Conservation (phyloP, 2,329 filamentous ascomycete genomes). For the Sordariomycetes sp. region DNA sequence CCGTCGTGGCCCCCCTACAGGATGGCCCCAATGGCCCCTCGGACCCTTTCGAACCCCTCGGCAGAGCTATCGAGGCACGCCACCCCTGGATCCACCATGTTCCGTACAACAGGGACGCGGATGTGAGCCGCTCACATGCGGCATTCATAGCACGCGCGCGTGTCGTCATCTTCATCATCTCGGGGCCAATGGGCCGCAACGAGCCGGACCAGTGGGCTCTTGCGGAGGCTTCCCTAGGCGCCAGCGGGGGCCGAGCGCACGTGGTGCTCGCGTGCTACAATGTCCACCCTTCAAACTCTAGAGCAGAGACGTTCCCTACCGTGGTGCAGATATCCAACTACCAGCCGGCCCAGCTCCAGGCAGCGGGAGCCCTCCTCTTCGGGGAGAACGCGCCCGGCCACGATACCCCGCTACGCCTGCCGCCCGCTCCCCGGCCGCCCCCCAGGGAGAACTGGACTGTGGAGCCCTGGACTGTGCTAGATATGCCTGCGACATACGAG, state of each 20-base stretch:
- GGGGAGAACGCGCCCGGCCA: conserved; percentile 13
- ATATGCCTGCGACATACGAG: conserved; percentile 27
- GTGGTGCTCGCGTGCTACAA: conserved; percentile 42
- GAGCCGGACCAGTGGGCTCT: conserved; percentile 41
- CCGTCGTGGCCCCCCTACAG: conserved; percentile 35
- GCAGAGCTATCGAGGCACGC: conserved; percentile 47
- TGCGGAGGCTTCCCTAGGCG: conserved; percentile 25
- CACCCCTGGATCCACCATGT: conserved; percentile 58
- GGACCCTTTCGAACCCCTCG: conserved; percentile 66
- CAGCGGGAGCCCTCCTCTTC: conserved; percentile 41
- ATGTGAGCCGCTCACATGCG: conserved; percentile 53
- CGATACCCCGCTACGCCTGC: neutral
- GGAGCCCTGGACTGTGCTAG: conserved; percentile 24
- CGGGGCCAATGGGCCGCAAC: conserved; percentile 31
- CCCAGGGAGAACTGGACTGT: conserved; percentile 28
- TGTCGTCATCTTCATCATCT: conserved; percentile 50
- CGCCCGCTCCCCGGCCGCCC: conserved; percentile 12
- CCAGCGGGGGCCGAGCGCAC: conserved; percentile 37
- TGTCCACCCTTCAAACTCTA: conserved; percentile 24
- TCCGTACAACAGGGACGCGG: conserved; percentile 54
- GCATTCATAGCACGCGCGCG: conserved; percentile 51
- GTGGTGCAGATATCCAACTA: conserved; percentile 39
- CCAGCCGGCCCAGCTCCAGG: conserved; percentile 32
- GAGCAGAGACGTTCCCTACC: conserved; percentile 35
- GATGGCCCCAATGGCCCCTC: conserved; percentile 26